Evolutionary conservation across 208 protist species (phyloP), one percentile per base, ranked within the genome.

Genomic region (Acanthamoeba healyi): DNA sequence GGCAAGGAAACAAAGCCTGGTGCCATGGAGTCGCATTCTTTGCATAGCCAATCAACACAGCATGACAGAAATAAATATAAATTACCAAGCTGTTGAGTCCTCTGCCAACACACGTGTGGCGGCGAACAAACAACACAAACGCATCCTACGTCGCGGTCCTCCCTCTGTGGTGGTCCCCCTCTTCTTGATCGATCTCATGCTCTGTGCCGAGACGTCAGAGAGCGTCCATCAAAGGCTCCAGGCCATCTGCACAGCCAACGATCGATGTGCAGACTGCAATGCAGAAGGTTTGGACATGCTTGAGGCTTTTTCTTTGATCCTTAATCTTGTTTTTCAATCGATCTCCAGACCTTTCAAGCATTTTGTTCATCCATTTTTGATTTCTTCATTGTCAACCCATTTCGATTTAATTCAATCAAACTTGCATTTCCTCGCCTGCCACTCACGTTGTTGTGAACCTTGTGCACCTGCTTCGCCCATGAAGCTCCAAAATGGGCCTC

Each of bases 401-500:
- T n/a, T n/a, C n/a, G n/a, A n/a, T n/a, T n/a, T n/a, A n/a, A n/a
- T 70, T 24, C 29, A 70, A n/a, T 70, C 10, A 70, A 70, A 9
- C 29, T 36, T 24, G 7, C 22, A 70, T 29, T 70, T 26, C 61
- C 14, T 36, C 61, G 7, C n/a, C 29, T 38, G 15, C 29, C 29
- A 26, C 22, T 70, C 96, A 26, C 54, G 90, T 22, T 34, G 0
- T 38, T 9, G 9, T 70, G n/a, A n/a, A n/a, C n/a, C n/a, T 26
- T 70, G n/a, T 26, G n/a, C n/a, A n/a, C 29, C n/a, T 70, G 29
- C 4, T 36, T 67, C 10, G 29, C 61, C 44, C 17, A 26, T n/a
- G 24, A 63, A 74, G 65, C 34, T 74, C 65, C 65, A 17, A 14
- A 32, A 12, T 98, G 97, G 97, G 92, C 82, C n/a, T 94, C 93